Evolutionary conservation across 208 protist species (phyloP).

Genomic region (Leishmania braziliensis): DNA sequence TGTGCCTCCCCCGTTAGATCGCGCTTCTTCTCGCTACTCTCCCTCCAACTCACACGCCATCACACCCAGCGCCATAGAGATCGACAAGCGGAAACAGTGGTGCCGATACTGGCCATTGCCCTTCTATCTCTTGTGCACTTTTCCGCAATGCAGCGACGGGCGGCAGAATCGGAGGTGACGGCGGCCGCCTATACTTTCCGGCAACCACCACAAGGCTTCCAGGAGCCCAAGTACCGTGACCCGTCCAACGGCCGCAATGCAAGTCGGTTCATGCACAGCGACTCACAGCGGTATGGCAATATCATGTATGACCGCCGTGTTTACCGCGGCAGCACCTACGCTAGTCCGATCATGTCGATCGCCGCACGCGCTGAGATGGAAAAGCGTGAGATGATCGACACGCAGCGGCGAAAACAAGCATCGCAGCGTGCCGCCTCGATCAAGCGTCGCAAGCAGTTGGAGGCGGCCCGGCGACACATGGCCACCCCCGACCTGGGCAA

Average conservation of each 20-base stretch:
- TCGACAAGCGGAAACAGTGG: background rate
- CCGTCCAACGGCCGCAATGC: constrained; percentile 28
- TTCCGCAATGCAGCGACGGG: constrained; percentile 42
- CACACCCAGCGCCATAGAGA: background rate
- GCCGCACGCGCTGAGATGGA: constrained; percentile 71
- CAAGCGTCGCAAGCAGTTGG: constrained; percentile 69
- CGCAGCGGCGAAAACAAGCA: constrained; percentile 67
- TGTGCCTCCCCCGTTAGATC: background rate
- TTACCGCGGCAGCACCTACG: constrained; percentile 95
- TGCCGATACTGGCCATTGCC: background rate
- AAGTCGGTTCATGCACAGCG: background rate
- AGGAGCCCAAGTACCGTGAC: constrained; percentile 85
- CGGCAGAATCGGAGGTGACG: constrained; percentile 36
- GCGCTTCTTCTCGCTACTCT: background rate
- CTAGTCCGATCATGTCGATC: constrained; percentile 83
- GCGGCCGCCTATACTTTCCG: constrained; percentile 90
- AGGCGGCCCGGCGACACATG: constrained; percentile 55
- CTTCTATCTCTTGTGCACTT: constrained; percentile 3
- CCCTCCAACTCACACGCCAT: background rate
- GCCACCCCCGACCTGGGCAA: constrained; percentile 88
- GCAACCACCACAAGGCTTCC: constrained; percentile 83
- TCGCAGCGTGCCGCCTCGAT: constrained; percentile 60
- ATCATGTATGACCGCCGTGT: constrained; percentile 97
- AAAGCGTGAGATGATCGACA: constrained; percentile 60
- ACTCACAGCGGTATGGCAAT: constrained; percentile 84